Base-by-base conservation (phyloP, 2,329 filamentous ascomycete species). In the Alternaria brassicae region DNA sequence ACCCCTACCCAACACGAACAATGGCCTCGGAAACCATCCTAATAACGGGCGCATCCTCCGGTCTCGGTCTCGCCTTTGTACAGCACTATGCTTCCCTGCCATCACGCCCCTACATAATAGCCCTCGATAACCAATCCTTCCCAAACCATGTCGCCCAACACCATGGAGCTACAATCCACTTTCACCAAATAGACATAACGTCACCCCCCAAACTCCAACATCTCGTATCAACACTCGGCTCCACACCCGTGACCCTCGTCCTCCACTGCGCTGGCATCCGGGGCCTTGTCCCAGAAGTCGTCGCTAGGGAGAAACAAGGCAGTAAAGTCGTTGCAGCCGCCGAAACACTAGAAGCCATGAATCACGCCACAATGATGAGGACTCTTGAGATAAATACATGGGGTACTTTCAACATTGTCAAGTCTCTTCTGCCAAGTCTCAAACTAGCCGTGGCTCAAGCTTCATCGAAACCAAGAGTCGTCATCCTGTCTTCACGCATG, bases 1-100 rank as follows among this genome's bases (percentile, higher is more conserved):
- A 25, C 3, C 4, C 8, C n/a, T 27, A 15, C 39, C 5, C 3
- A 53, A 32, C 32, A 12, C n/a, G 19, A 19, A 13, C 12, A 44
- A 23, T 19, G 19, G 17, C 23, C 1, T 2, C n/a, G 23, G 10
- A 60, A 49, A 97, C 92, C 6, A 83, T 98, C 59, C 80, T 98
- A 57, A 87, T 99, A 69, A 98, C 95, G n/a, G 94, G 95, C 58
- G 93, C 94, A 34, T 95, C 91, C 4, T 95, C 92, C 34, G 95
- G 95, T 64, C 97, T 99, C 78, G 95, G 95, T 30, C 86, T 86
- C 56, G 88, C 86, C 69, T 90, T 75, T 45, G 28, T 72, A 5
- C 39, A 64, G 13, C 66, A 75, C 66, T 73, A 74, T 58, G 49
- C 60, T 34, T 63, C 64, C 0, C 61, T 59, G 0, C 54, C 52